These are phyloP conservation scores for Fraxinus xanthoxyloides DNA, from an alignment of 305 asterid species.

Conservation along the genomic window DNA sequence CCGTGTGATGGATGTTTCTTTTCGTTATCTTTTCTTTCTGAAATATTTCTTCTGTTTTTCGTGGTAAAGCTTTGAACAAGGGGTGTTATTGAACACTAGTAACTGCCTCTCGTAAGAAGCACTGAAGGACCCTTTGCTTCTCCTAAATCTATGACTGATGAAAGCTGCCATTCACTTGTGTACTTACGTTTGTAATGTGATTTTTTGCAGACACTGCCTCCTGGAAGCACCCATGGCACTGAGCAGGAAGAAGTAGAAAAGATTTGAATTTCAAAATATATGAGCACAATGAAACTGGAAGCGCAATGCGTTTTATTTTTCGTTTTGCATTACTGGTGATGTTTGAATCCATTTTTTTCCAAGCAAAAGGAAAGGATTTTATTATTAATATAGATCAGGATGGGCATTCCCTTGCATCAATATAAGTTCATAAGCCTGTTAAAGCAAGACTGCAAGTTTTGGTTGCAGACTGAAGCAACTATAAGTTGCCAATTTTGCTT, in stretches of 20 bases:
- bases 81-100: neutral
- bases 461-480: neutral
- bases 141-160: neutral
- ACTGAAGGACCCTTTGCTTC: neutral
- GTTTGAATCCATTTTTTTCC: neutral
- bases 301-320: neutral
- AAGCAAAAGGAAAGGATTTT: neutral
- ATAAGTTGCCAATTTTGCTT: neutral
- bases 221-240: conserved; percentile 21
- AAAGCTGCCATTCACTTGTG: neutral
- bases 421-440: neutral
- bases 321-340: neutral
- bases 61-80: neutral
- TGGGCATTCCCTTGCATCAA: neutral
- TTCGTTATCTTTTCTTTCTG: neutral
- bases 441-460: neutral
- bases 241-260: conserved; percentile 26
- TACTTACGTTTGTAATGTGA: neutral
- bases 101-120: neutral
- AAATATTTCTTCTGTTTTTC: neutral
- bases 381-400: neutral
- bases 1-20: neutral
- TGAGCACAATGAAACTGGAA: neutral
- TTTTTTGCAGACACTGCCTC: conserved; percentile 40
- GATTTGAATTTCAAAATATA: conserved; percentile 8